Base-by-base conservation (phyloP, 306 rosid genomes). In the Mucuna pruriens region DNA sequence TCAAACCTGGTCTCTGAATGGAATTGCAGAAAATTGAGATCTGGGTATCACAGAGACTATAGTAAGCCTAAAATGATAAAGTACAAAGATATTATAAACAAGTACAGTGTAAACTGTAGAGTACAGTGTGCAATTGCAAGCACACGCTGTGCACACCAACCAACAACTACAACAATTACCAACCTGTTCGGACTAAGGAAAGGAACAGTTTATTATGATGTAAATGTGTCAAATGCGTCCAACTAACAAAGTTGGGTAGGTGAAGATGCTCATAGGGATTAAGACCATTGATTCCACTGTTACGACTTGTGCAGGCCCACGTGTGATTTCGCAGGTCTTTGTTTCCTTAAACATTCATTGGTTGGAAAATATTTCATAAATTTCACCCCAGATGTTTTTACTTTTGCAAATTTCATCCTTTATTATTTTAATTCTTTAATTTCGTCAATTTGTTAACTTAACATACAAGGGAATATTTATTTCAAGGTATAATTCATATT, bases 1-100 rank as follows among this genome's bases (percentile, higher is more conserved):
- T 71, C 83, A 54, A 78, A 88, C 94, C 94, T 90, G 86, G 7
- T 46, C 11, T 34, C 9, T 20, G 29, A 51, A 64, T 73, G 68
- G 17, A 29, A 23, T 40, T 15, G 17, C 9, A 31, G 77, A 82
- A 80, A 82, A 81, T 68, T 60, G 38, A 66, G 88, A 87, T 82
- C 83, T 80, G 80, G 80, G 82, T 25, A 45, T 25, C 45, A 26
- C 9, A 61, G 57, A 51, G 22, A 63, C 12, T 25, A 29, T 68
- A 25, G n/a, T 3, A 36, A 36, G 38, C 26, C 31, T 5, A 29
- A 42, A 54, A 23, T 8, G 58, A 45, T 42, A 17, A 81, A 65
- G 31, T 29, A 76, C 9, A 77, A 20, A 29, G 11, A 4, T 10
- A 13, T 9, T 45, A 45, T 29, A 82, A 0, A 66, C 12, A 7